Evolutionary conservation across 1,284 basidiomycete species (phyloP), one percentile per base, ranked within the genome.

Genomic region (Coriolopsis trogii): DNA sequence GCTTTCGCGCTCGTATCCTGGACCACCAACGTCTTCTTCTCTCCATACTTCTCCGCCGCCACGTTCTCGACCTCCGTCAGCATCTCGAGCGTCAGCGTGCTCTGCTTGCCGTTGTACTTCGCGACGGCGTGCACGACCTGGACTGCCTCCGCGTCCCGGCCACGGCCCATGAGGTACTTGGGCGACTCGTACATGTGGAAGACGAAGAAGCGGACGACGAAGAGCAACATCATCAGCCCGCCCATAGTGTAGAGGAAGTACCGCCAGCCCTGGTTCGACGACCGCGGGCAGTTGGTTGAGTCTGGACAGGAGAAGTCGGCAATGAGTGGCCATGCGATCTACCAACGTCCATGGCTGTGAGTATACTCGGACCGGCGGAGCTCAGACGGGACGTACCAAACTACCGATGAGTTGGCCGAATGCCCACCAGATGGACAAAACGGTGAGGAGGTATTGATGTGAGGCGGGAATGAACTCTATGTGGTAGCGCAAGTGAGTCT

Each of bases 101-200:
- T 74, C 39, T 64, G 70, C 42, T 59, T 77, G 1, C 80, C 76
- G 65, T 95, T 93, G 70, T 83, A 89, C 26, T 70, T 68, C 2
- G 91, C 91, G 16, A 93, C 78, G 25, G 75, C 74, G 53, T 85
- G 79, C 20, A 94, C 71, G 43, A 91, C 77, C 15, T 78, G 78
- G 21, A 93, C 82, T 0, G 91, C 91, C 44, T 86, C 81, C 13
- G 75, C 78, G 59, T 93, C 89, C 31, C 75, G 73, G 1, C 89
- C 89, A 51, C 84, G 80, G 6, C 83, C 82, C 67, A 93, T 81
- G 25, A 93, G 78, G 68, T 77, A 91, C 66, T 89, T 89, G 4
- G 88, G 89, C 49, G 84, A 85, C 67, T 93, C 89, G 51, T 85
- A 74, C 43, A 93, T 78, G n/a, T 77, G 73, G 73, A 91, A 91